A percentile compares a stretch with the other conserved stretches of the same genome.
Conservation (phyloP, 345 rosid species). For the Arabidopsis arenosa region DNA sequence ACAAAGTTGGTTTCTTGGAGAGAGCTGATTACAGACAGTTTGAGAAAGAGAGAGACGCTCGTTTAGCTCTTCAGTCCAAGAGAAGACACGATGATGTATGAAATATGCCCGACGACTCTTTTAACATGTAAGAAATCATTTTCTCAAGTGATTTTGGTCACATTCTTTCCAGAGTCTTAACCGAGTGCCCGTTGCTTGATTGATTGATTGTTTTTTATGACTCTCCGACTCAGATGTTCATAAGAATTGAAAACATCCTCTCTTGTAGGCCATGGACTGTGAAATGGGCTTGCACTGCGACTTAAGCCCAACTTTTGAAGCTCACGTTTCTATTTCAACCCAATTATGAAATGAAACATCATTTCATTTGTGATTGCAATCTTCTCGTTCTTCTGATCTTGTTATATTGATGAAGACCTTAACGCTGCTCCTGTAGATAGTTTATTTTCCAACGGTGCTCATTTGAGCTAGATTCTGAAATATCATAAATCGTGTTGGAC, state of each 20-base stretch:
- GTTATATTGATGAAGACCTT: too few relatives aligned
- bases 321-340: neutral
- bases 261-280: neutral
- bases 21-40: constrained; percentile 84
- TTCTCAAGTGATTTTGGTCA: neutral
- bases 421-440: too few relatives aligned
- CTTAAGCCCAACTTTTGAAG: neutral
- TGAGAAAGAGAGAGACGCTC: constrained; percentile 96
- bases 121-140: neutral
- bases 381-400: too few relatives aligned
- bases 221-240: too few relatives aligned
- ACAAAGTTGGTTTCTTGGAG: constrained; percentile 81
- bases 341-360: too few relatives aligned
- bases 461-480: too few relatives aligned
- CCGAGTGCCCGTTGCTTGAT: neutral
- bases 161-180: constrained; percentile 13
- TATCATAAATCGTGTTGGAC: too few relatives aligned
- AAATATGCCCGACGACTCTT: neutral
- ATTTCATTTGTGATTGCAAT: too few relatives aligned
- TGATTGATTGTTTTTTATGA: neutral
- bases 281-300: neutral
- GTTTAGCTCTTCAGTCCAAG: constrained; percentile 70
- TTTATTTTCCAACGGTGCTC: too few relatives aligned
- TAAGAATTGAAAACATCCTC: too few relatives aligned
- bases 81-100: constrained; percentile 39